These are phyloP conservation scores for Penicillium atrosanguineum DNA, from an alignment of 495 filamentous ascomycete species.

Conservation along the genomic window DNA sequence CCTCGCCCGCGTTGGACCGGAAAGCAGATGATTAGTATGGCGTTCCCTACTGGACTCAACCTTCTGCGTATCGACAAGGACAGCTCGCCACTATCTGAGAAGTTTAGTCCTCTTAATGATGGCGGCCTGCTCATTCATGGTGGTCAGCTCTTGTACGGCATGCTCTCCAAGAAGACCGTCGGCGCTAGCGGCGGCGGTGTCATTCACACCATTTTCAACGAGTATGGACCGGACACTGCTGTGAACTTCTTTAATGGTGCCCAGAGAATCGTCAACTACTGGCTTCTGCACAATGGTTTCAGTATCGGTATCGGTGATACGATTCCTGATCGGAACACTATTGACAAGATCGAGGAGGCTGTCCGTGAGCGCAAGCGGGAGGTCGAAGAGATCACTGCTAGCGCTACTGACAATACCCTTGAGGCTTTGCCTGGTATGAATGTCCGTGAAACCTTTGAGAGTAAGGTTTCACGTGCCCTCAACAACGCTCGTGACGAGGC, in stretches of 20 bases:
- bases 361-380: conserved; percentile 77
- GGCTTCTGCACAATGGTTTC: conserved; percentile 96
- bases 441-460: conserved; percentile 96
- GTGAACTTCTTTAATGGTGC: conserved; percentile 94
- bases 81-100: conserved; percentile 49
- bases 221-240: conserved; percentile 77
- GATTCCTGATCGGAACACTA: conserved; percentile 81
- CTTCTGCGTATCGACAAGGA: conserved; percentile 61
- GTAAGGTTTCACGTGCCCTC: conserved; percentile 85
- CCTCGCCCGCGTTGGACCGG: conserved; percentile 96
- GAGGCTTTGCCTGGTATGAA: conserved; percentile 96
- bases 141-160: conserved; percentile 85
- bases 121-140: conserved; percentile 78
- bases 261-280: conserved; percentile 92
- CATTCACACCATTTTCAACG: conserved; percentile 94
- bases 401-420: conserved; percentile 78
- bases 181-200: conserved; percentile 85
- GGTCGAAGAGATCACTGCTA: conserved; percentile 67
- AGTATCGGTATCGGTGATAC: conserved; percentile 99
- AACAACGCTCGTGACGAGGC: conserved; percentile 96
- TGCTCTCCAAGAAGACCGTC: conserved; percentile 90
- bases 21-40: conserved; percentile 94
- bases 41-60: conserved; percentile 84
- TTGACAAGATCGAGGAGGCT: conserved; percentile 74
- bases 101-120: conserved; percentile 67